Base-by-base conservation (phyloP, 148 eudicot genomes). In the Nepenthes gracilis region DNA sequence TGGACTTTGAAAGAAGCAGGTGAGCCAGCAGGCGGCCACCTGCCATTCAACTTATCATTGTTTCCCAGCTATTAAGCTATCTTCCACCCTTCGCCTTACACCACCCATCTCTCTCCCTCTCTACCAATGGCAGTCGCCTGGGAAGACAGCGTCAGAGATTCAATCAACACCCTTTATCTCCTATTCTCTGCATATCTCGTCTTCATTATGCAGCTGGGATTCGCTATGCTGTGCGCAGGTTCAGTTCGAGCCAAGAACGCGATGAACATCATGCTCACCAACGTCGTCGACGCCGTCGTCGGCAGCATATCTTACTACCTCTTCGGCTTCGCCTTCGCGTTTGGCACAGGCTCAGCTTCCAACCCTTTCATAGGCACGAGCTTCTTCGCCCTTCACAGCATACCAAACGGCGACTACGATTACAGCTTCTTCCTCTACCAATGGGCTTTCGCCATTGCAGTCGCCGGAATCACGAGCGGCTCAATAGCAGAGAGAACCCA, bases 171-270 rank as follows among this genome's bases (percentile, higher is more conserved):
- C 34, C 57, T 81, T 37, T 85, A 82, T 61, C 81, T 85, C 38
- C 78, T 85, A 38, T 85, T 85, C 55, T 85, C 91, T 1, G 84
- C 85, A 12, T 85, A 82, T 77, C 67, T 82, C 1, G 85, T 85
- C 11, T 82, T 82, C 49, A 66, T 80, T 23, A 85, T 85, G 91
- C 91, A 85, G 67, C 81, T 85, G 33, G 87, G 91, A 6, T 82
- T 85, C 47, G 91, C 91, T 51, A 85, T 85, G 91, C 77, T 85
- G 4, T 85, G 91, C 47, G 91, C 91, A 2, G 91, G 91, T 71
- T 85, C 87, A 0, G 91, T 85, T 50, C 78, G 87, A n/a, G 91
- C 91, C 76, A 85, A 85, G 70, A 85, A 85, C 34, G 87, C 91
- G 59, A 73, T 76, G 80, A 85, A 85, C 76, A 85, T 85, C 8